Evolutionary conservation across 345 rosid species (phyloP), one percentile per base, ranked within the genome.

Genomic region (Moringa oleifera): DNA sequence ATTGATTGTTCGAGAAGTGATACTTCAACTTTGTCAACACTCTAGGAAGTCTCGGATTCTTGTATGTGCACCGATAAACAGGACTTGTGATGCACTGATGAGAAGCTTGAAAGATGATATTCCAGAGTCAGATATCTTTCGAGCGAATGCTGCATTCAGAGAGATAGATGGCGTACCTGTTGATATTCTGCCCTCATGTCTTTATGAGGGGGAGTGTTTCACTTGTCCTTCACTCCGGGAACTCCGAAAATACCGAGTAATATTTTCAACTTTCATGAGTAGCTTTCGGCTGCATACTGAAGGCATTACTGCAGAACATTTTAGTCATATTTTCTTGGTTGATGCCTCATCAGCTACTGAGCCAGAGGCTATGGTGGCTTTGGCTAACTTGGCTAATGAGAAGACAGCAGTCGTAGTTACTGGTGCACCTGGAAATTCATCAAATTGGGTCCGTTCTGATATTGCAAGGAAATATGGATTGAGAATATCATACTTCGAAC

Each of bases 111-210:
- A 65, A 63, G 19, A 10, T 21, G 20, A 63, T 17, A 65, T 76
- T 45, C 72, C 74, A 0, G 68, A 54, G 25, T 51, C 68, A 0
- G 61, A 62, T 2, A 65, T 71, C 28, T 76, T 79, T 61, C 58
- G 72, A 62, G 83, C 74, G 53, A 76, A 76, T 62, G 83, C 80
- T 60, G 78, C 83, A 19, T 73, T 79, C 45, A 66, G 80, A 25
- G 80, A 75, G 66, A 18, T 59, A 13, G 74, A 61, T 21, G 78
- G 18, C 28, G 72, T 70, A 11, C 68, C 76, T 1, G 20, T 0
- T 0, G 83, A 79, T 58, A 68, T 73, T 60, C 76, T 79, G 10
- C 47, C 53, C 8, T 79, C 67, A 3, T 67, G 76, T 57, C 62
- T 47, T n/a, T 61, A 67, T 8, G 7, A 64, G 45, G 59, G 49